These are phyloP conservation scores for Fusarium keratoplasticum DNA, from an alignment of 2,329 filamentous ascomycete genomes.

Conservation along the genomic window DNA sequence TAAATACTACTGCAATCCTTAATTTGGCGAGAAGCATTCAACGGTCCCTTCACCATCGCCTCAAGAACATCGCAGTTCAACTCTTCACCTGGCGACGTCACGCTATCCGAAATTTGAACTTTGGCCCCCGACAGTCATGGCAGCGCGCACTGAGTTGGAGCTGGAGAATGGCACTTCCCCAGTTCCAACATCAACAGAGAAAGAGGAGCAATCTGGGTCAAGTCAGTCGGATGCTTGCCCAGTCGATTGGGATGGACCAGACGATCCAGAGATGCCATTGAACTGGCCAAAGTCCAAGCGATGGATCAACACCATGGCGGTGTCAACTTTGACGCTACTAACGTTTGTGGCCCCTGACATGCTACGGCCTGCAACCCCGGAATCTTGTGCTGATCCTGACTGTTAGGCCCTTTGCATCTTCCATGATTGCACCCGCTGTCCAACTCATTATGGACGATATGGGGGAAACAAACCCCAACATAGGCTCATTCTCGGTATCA, in stretches of 20 bases:
- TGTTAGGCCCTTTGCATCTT: constrained; percentile 3
- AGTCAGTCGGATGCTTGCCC: not conserved
- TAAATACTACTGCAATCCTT: not conserved
- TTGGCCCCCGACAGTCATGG: not conserved
- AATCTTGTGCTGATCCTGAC: not conserved
- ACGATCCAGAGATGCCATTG: constrained; percentile 1
- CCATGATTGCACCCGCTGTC: not conserved
- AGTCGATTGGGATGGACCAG: constrained; percentile 3
- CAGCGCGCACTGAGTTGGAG: not conserved
- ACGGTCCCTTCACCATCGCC: not conserved
- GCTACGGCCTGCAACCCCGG: not conserved
- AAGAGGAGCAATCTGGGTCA: not conserved
- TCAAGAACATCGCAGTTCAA: not conserved
- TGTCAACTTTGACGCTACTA: not conserved
- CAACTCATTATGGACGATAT: not conserved
- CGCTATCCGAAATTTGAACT: not conserved
- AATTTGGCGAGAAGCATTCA: not conserved
- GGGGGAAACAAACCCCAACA: not conserved
- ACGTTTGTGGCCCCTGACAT: not conserved
- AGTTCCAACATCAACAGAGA: not conserved
- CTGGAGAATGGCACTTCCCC: not conserved
- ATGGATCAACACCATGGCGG: not conserved
- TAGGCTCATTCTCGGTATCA: constrained; percentile 42
- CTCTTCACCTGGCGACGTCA: not conserved
- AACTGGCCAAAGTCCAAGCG: not conserved